Conservation (phyloP, 2,329 filamentous ascomycete genomes). For the Fusarium sacchari region DNA sequence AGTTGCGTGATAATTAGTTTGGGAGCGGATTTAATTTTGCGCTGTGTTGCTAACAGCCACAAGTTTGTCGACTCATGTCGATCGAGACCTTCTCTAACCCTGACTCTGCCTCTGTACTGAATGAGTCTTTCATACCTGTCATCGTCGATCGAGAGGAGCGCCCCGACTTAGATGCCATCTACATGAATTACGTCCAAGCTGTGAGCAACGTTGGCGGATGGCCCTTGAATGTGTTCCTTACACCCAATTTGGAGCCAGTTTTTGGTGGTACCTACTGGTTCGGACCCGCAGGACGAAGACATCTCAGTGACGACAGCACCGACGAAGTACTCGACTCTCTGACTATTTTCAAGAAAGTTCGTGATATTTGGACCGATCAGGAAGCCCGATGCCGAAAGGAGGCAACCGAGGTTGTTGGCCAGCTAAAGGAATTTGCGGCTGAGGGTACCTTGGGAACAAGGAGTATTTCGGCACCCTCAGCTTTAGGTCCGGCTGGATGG, state of each 20-base stretch:
- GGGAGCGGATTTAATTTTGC: neutral
- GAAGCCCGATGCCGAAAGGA: slow-evolving; percentile 84
- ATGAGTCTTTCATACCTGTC: slow-evolving; percentile 88
- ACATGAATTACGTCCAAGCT: slow-evolving; percentile 98
- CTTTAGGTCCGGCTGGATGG: slow-evolving; percentile 46
- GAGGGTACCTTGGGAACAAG: slow-evolving; percentile 77
- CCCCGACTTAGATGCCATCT: slow-evolving; percentile 92
- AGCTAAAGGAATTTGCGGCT: slow-evolving; percentile 87
- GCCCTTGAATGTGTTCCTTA: slow-evolving; percentile 97
- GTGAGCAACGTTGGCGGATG: slow-evolving; percentile 91
- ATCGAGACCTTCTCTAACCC: slow-evolving; percentile 89
- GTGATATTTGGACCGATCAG: slow-evolving; percentile 81
- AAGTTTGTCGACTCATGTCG: slow-evolving; percentile 90
- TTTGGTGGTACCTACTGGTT: slow-evolving; percentile 98
- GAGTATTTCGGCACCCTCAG: slow-evolving; percentile 45
- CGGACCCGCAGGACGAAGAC: slow-evolving; percentile 70
- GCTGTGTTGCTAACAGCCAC: slow-evolving; percentile 27
- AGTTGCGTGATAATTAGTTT: slow-evolving; percentile 49
- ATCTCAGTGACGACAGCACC: slow-evolving; percentile 52
- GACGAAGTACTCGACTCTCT: slow-evolving; percentile 80
- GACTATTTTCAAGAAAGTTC: slow-evolving; percentile 82
- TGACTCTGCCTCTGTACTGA: slow-evolving; percentile 83
- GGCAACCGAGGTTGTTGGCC: slow-evolving; percentile 81
- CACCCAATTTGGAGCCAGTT: slow-evolving; percentile 89
- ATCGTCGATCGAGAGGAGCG: slow-evolving; percentile 94